phyloP scores from a whole-genome alignment of 2,329 filamentous ascomycete species.

The Stagonosporopsis vannaccii region DNA sequence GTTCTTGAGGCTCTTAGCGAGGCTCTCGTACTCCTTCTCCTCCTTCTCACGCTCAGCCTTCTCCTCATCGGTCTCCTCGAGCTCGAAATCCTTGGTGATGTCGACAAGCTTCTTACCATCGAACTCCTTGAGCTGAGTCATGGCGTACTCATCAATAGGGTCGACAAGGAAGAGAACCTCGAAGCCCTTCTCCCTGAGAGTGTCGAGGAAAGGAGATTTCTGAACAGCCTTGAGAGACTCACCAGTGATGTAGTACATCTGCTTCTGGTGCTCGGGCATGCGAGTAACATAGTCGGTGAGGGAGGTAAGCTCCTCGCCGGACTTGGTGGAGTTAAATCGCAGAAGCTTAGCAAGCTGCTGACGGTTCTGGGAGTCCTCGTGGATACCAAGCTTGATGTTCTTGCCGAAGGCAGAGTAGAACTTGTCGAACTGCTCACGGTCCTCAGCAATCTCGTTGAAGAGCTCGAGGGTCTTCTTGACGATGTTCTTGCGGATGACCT shows the following conservation, averaged over 20 bases:
- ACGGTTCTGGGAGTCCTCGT: conserved; percentile 99
- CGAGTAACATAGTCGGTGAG: conserved; percentile 97
- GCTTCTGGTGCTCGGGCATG: conserved; percentile 99
- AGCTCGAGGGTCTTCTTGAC: conserved; percentile 99
- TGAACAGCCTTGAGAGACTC: conserved; percentile 98
- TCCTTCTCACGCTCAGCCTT: conserved; percentile 93
- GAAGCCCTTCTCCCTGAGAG: conserved; percentile 98
- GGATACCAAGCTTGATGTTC: conserved; percentile 99
- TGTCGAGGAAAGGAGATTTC: conserved; percentile 98
- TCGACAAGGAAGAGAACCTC: conserved; percentile 99
- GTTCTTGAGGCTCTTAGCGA: conserved; percentile 98
- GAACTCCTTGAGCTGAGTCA: conserved; percentile 99
- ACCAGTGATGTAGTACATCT: conserved; percentile 99
- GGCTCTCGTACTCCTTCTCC: conserved; percentile 96
- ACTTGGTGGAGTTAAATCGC: conserved; percentile 99
- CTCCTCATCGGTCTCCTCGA: conserved; percentile 99
- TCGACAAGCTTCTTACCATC: conserved; percentile 99
- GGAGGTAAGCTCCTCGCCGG: conserved; percentile 92
- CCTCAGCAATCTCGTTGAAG: conserved; percentile 98
- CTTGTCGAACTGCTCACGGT: conserved; percentile 99
- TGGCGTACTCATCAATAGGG: conserved; percentile 99
- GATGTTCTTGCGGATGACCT: conserved; percentile 99
- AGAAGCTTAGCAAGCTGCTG: conserved; percentile 92
- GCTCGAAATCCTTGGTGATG: conserved; percentile 99
- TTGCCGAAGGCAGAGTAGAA: conserved; percentile 99